Evolutionary conservation across 2,329 filamentous ascomycete species (phyloP), one percentile per base, ranked within the genome.

Genomic region (Cordyceps fumosorosea): DNA sequence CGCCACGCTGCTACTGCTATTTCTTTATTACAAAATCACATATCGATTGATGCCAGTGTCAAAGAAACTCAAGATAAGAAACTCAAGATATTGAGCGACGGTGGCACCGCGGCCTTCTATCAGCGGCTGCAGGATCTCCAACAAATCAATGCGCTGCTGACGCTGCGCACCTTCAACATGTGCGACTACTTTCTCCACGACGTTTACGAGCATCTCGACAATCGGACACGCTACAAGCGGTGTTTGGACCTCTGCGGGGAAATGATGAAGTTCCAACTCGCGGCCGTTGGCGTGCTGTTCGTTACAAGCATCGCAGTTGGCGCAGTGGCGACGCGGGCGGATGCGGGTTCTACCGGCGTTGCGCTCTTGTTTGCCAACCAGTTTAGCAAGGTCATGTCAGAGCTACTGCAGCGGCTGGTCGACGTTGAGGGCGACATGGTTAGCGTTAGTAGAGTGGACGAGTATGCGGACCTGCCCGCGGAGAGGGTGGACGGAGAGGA

Each of bases 71-170:
- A 84, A 2, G 88, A 88, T 0, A 83, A 2, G 81, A 84, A 47
- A 89, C 89, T 71, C 87, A 84, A 2, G 88, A 88, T 0, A 83
- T 90, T 1, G 89, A 89, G 66, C 87, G 90, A 69, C 84, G 88
- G 67, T 89, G 90, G 64, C 83, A 84, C 2, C 84, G 86, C 40
- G 16, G 53, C 53, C 22, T 32, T 1, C 82, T 86, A 2, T 78
- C 90, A 12, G 81, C 81, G 0, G 88, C 88, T 10, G 81, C 91
- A 14, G 77, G 82, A 2, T 90, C 88, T 0, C 89, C 40, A 56
- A 22, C 40, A 56, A n/a, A 20, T 7, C 16, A 40, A 56, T 24
- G 53, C 53, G 18, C 53, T 56, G 37, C 53, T 56, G 24, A 56
- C 53, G 24, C 40, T 91, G 62, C 84, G 89, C 3, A 85, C 86